Evolutionary conservation across 192 early-diverging fungal species (phyloP).

Genomic region (Pecoramyces ruminantium): DNA sequence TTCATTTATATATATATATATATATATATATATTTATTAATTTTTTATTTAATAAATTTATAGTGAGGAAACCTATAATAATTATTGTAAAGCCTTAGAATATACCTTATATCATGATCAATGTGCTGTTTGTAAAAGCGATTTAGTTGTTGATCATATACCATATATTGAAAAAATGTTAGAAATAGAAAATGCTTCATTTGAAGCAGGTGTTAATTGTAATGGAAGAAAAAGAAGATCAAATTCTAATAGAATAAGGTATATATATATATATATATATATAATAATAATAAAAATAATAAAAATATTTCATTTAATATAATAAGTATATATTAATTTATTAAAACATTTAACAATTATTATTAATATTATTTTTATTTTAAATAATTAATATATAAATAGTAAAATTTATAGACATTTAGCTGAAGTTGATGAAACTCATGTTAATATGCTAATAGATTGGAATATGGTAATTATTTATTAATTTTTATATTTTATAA

Average conservation of each 20-base stretch:
- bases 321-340: too few relatives aligned
- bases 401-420: background rate
- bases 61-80: background rate
- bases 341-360: too few relatives aligned
- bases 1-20: too few relatives aligned
- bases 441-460: background rate
- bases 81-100: background rate
- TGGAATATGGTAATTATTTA: background rate
- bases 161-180: background rate
- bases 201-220: background rate
- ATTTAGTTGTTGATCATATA: background rate
- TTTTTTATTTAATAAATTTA: background rate
- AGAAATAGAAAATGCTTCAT: background rate
- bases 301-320: too few relatives aligned
- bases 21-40: too few relatives aligned
- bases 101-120: background rate
- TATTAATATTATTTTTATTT: too few relatives aligned
- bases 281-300: too few relatives aligned
- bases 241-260: background rate
- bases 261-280: background rate
- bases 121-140: background rate
- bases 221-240: background rate
- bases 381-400: background rate
- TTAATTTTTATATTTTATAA: too few relatives aligned
- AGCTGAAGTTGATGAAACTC: background rate